Conservation (phyloP, 257 asterid species). For the Salvia rosmarinus region DNA sequence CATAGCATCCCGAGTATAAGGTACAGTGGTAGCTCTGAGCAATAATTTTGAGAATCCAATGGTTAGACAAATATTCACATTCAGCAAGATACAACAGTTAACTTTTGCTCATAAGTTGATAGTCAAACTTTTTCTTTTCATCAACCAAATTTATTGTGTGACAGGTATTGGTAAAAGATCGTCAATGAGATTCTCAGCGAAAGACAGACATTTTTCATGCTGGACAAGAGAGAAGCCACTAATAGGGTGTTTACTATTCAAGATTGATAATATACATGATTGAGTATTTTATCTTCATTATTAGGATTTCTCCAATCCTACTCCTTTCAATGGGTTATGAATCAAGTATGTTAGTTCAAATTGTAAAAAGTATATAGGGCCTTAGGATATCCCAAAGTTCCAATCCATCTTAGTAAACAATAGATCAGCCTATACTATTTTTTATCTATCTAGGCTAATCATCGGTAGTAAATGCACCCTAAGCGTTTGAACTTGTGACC, state of each 20-base stretch:
- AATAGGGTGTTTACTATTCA: too few relatives aligned
- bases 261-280: too few relatives aligned
- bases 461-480: too few relatives aligned
- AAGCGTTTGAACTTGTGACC: not conserved
- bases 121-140: constrained; percentile 18
- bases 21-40: constrained; percentile 91
- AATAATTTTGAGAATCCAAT: constrained; percentile 37
- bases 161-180: constrained; percentile 19
- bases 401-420: too few relatives aligned
- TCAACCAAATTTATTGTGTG: constrained; percentile 10
- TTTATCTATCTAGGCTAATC: too few relatives aligned
- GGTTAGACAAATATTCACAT: constrained; percentile 34
- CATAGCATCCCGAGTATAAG: constrained; percentile 95
- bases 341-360: too few relatives aligned
- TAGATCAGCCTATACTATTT: too few relatives aligned
- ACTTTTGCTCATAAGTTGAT: constrained; percentile 20
- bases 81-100: constrained; percentile 28
- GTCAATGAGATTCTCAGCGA: constrained; percentile 12
- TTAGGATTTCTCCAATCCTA: too few relatives aligned
- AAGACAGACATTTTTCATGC: constrained; percentile 21
- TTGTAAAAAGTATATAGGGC: too few relatives aligned
- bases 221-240: constrained; percentile 12
- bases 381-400: too few relatives aligned
- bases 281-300: too few relatives aligned
- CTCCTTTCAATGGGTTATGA: too few relatives aligned